phyloP scores from a whole-genome alignment of 2,329 filamentous ascomycete species.

The Penicillium sp. region DNA sequence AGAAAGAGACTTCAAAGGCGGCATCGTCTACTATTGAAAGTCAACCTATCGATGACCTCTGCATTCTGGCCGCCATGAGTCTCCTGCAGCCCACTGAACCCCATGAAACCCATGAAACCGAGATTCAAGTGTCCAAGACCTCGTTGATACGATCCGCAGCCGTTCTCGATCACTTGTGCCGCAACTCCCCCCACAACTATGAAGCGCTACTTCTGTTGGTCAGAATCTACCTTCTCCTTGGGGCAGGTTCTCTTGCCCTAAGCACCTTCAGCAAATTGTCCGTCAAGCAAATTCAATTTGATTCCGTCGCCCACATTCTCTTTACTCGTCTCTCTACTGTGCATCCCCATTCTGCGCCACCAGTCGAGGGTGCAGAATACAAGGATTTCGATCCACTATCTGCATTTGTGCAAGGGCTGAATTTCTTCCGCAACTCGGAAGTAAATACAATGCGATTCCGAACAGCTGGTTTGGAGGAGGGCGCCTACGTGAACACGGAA shows the following conservation, averaged over 20 bases:
- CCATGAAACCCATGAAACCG: conserved; percentile 6
- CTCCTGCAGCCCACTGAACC: conserved; percentile 29
- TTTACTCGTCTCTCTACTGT: conserved; percentile 44
- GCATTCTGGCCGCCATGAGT: conserved; percentile 39
- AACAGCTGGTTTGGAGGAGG: conserved; percentile 35
- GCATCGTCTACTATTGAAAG: conserved; percentile 37
- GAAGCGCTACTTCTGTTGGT: conserved; percentile 41
- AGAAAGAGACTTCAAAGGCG: conserved; percentile 7
- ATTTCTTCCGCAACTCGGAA: conserved; percentile 38
- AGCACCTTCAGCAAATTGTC: conserved; percentile 41
- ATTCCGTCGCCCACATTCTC: conserved; percentile 44
- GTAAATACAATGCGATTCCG: conserved; percentile 32
- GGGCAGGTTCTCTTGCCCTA: conserved; percentile 43
- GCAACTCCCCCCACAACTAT: conserved; percentile 44
- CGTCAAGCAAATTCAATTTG: conserved; percentile 46
- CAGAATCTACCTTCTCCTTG: conserved; percentile 40
- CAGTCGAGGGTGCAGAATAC: conserved; percentile 34
- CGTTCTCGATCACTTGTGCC: conserved; percentile 36
- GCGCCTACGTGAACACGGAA: conserved; percentile 41
- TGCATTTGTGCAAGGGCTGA: conserved; percentile 36
- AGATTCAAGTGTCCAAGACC: conserved; percentile 20
- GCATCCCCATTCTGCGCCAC: conserved; percentile 40
- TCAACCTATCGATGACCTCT: conserved; percentile 40
- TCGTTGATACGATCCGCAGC: conserved; percentile 34
- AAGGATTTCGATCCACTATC: conserved; percentile 40